Percentiles rank a stretch among this genome's conserved stretches.
These are phyloP conservation scores for Crithidia thermophila DNA, from an alignment of 208 protist species.

Conservation along the genomic window DNA sequence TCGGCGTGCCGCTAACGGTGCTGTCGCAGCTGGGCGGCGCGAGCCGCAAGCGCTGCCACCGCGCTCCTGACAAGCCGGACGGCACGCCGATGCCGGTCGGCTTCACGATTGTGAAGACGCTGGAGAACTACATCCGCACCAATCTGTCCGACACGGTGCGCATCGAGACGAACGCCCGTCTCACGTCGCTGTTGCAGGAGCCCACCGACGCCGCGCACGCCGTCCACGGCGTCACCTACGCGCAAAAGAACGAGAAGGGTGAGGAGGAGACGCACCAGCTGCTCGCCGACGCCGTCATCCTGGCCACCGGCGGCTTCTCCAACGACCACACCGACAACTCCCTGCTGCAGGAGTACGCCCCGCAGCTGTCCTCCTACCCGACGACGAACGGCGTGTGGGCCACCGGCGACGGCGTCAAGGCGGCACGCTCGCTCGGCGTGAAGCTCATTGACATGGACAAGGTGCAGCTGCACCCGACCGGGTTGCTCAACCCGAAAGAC, in stretches of 20 bases:
- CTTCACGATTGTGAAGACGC: slow-evolving; percentile 88
- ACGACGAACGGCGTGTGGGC: slow-evolving; percentile 93
- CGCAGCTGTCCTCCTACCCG: slow-evolving; percentile 64
- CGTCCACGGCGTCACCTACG: slow-evolving; percentile 49
- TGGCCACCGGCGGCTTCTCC: slow-evolving; percentile 92
- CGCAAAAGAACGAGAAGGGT: slow-evolving; percentile 14
- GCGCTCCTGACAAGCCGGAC: slow-evolving; percentile 68
- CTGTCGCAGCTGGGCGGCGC: slow-evolving; percentile 93
- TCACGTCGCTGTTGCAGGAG: slow-evolving; percentile 41
- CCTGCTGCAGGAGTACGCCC: slow-evolving; percentile 79
- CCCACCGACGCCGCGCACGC: slow-evolving; percentile 30
- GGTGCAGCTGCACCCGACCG: slow-evolving; percentile 96
- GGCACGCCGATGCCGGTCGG: slow-evolving; percentile 89
- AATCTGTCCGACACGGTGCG: slow-evolving; percentile 54
- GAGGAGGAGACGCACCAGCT: slow-evolving; percentile 35
- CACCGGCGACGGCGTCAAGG: slow-evolving; percentile 83
- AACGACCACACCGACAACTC: slow-evolving; percentile 62
- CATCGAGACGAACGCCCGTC: slow-evolving; percentile 54
- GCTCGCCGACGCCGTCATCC: slow-evolving; percentile 74
- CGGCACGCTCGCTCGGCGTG: slow-evolving; percentile 62
- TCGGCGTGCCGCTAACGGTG: slow-evolving; percentile 84
- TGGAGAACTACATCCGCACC: slow-evolving; percentile 81
- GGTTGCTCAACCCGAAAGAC: slow-evolving; percentile 92
- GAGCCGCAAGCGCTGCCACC: slow-evolving; percentile 85
- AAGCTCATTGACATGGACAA: slow-evolving; percentile 92